Base-by-base conservation (phyloP, 768 basidiomycete species). In the Boletales sp. region DNA sequence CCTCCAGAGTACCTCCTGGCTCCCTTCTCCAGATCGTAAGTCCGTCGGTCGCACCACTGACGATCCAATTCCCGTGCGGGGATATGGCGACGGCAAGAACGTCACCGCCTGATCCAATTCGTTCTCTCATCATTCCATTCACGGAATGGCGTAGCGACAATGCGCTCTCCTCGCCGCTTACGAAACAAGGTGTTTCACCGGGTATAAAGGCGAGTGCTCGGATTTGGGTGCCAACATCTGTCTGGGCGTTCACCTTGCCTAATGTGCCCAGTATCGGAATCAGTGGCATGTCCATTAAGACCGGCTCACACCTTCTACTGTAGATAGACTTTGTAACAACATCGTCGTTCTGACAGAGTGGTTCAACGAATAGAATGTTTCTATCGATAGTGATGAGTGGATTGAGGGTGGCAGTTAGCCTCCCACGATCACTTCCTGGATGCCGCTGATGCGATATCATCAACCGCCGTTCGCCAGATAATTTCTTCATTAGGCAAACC, bases 91-190 rank as follows among this genome's bases (percentile, higher is more conserved):
- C 41, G 12, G 52, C 45, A 5, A 59, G 47, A 12, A 38, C 31
- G 12, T 38, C 35, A 38, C 24, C 35, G 10, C 12, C 40, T 12
- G 49, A 42, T 5, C 40, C 57, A 15, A 58, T 44, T 8, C 27
- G 11, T 21, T 58, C 46, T 30, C 57, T 57, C 47, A 59, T 46
- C 7, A 58, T 14, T 10, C 19, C 10, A 30, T 54, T 15, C 0
- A 32, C 43, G 1, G 47, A 42, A 27, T 27, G 14, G 43, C 56
- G 57, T 13, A 58, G 27, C 37, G 50, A 48, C 31, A 44, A 29
- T 17, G 46, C n/a, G 27, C 6, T 48, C 27, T 55, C 57, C 30
- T 58, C 57, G 18, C 46, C 46, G 37, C 48, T 58, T 34, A 55
- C 43, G 10, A 58, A 43, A 12, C 41, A 19, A 29, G 9, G 44